phyloP scores from a whole-genome alignment of 2,329 filamentous ascomycete species.

The Aspergillus sp. region DNA sequence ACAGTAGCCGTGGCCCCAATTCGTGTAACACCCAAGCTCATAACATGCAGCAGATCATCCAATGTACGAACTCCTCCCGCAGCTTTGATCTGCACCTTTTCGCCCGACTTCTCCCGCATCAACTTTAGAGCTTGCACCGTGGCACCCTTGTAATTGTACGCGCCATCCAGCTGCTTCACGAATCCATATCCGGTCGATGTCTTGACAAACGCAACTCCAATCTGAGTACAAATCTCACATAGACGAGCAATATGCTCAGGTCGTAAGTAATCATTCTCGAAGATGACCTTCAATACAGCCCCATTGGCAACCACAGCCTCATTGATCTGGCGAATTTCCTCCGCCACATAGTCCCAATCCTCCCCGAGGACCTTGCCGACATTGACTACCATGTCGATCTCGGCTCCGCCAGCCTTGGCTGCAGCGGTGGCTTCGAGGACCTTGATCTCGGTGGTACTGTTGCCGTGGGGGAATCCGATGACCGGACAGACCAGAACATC shows the following conservation, averaged over 20 bases:
- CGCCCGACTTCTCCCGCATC: slow-evolving; percentile 52
- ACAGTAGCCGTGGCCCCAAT: slow-evolving; percentile 60
- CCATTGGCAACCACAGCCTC: slow-evolving; percentile 47
- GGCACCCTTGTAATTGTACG: slow-evolving; percentile 57
- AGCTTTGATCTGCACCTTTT: slow-evolving; percentile 58
- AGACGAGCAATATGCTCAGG: slow-evolving; percentile 54
- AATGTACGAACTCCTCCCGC: slow-evolving; percentile 60
- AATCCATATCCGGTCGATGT: slow-evolving; percentile 64
- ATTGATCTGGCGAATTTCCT: slow-evolving; percentile 57
- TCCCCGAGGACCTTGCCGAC: slow-evolving; percentile 59
- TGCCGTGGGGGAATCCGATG: slow-evolving; percentile 64
- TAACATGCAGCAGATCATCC: slow-evolving; percentile 58
- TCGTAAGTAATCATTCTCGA: slow-evolving; percentile 61
- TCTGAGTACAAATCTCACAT: slow-evolving; percentile 56
- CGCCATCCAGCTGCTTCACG: slow-evolving; percentile 55
- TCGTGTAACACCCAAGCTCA: slow-evolving; percentile 56
- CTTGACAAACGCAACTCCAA: slow-evolving; percentile 60
- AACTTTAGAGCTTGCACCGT: slow-evolving; percentile 55
- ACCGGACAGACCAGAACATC: slow-evolving; percentile 59
- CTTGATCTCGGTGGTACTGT: slow-evolving; percentile 57
- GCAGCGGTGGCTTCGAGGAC: slow-evolving; percentile 55
- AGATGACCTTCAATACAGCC: slow-evolving; percentile 61
- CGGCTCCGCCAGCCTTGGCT: slow-evolving; percentile 50
- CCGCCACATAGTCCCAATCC: slow-evolving; percentile 59
- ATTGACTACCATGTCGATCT: slow-evolving; percentile 64